Evolutionary conservation across 257 asterid species (phyloP).

Genomic region (Lycium ferocissimum): DNA sequence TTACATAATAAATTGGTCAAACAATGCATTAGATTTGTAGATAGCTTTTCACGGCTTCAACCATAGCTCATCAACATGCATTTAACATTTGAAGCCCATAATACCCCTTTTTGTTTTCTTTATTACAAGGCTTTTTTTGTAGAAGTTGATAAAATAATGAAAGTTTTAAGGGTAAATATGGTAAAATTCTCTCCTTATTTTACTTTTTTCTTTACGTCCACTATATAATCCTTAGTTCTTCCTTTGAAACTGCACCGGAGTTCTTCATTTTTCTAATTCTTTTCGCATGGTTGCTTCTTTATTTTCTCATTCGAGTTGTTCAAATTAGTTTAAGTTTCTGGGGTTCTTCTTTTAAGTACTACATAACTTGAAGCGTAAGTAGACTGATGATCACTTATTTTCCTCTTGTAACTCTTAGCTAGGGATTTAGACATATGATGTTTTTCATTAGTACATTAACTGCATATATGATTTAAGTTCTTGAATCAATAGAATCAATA

Average conservation of each 20-base stretch:
- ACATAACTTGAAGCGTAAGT: not conserved
- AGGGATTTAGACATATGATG: not conserved
- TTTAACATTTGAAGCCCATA: not conserved
- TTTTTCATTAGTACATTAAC: not conserved
- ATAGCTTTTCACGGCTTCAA: not conserved
- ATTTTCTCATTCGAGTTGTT: not conserved
- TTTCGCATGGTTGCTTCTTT: not conserved
- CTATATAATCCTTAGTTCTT: not conserved
- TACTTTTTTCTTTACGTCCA: not conserved
- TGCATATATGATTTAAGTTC: not conserved
- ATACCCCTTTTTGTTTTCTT: not conserved
- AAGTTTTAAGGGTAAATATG: not conserved
- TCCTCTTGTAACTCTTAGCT: not conserved
- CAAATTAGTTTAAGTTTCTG: no score
- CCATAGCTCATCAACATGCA: not conserved
- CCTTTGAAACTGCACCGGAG: not conserved
- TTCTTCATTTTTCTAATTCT: not conserved
- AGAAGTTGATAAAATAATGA: not conserved
- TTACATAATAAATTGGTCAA: not conserved
- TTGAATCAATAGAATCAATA: not conserved
- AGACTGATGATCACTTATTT: not conserved
- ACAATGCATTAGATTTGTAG: not conserved
- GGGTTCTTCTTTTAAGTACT: not conserved
- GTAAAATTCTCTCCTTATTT: not conserved
- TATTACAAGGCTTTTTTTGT: not conserved